phyloP scores from a whole-genome alignment of 2,329 filamentous ascomycete species.

The Rhinocladiella mackenziei region DNA sequence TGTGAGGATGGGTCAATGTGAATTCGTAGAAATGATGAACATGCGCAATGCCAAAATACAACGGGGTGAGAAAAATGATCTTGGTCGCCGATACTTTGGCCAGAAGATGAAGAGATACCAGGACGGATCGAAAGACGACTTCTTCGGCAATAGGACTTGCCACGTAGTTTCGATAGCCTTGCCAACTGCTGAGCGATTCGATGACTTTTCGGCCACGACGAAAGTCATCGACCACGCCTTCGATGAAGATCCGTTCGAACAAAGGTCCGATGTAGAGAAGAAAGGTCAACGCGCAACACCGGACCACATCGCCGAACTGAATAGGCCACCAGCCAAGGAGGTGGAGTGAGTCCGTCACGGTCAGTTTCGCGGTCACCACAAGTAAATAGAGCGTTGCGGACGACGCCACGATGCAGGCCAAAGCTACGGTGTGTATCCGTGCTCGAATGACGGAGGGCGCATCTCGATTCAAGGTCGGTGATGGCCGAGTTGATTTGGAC shows the following conservation, averaged over 20 bases:
- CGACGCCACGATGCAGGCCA: constrained; percentile 68
- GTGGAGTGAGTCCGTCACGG: constrained; percentile 56
- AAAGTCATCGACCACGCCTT: constrained; percentile 57
- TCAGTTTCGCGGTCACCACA: constrained; percentile 49
- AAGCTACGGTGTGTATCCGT: constrained; percentile 72
- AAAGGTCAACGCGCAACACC: constrained; percentile 65
- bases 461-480: constrained; percentile 74
- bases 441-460: constrained; percentile 84
- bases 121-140: constrained; percentile 82
- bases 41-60: constrained; percentile 91
- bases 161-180: constrained; percentile 79
- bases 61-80: constrained; percentile 75
- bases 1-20: constrained; percentile 69
- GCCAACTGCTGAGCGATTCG: constrained; percentile 67
- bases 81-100: constrained; percentile 54
- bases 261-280: constrained; percentile 80
- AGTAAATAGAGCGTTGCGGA: constrained; percentile 65
- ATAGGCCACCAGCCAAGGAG: constrained; percentile 79
- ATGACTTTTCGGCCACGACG: constrained; percentile 52
- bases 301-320: constrained; percentile 59
- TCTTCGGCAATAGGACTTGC: constrained; percentile 89
- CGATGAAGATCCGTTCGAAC: constrained; percentile 71
- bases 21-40: constrained; percentile 97
- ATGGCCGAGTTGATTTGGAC: constrained; percentile 73
- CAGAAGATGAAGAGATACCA: constrained; percentile 75